A percentile compares a stretch with the other conserved stretches of the same genome.
Evolutionary conservation across 371 early-diverging fungal genomes (phyloP).

Genomic region (Blakeslea trispora): DNA sequence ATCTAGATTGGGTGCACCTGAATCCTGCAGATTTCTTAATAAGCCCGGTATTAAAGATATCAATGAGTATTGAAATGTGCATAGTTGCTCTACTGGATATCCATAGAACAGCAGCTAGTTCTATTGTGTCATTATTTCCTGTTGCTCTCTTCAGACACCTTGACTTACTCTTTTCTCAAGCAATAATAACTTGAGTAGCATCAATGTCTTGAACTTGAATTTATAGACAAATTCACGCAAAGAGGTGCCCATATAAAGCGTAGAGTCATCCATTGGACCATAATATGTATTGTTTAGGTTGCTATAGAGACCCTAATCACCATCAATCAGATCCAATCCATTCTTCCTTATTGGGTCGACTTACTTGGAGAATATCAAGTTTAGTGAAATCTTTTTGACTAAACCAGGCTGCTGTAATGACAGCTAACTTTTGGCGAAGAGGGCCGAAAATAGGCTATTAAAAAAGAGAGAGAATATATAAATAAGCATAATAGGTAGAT

Average conservation of each 20-base stretch:
- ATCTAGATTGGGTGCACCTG: slow-evolving; percentile 62
- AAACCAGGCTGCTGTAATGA: slow-evolving; percentile 82
- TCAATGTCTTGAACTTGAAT: slow-evolving; percentile 76
- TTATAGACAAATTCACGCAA: slow-evolving; percentile 71
- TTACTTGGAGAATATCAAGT: slow-evolving; percentile 72
- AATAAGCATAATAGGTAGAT: too few relatives aligned
- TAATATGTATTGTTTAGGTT: slow-evolving; percentile 58
- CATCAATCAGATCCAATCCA: not conserved
- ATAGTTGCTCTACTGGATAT: slow-evolving; percentile 76
- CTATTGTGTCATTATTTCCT: not conserved
- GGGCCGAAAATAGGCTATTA: slow-evolving; percentile 77
- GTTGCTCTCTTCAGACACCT: too few relatives aligned
- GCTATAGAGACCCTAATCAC: slow-evolving; percentile 63
- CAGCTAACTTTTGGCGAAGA: slow-evolving; percentile 70
- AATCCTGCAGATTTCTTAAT: slow-evolving; percentile 62
- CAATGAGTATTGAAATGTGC: slow-evolving; percentile 79
- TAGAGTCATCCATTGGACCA: slow-evolving; percentile 68
- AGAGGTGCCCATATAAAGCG: slow-evolving; percentile 72
- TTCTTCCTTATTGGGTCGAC: not conserved
- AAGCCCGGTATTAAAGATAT: slow-evolving; percentile 73
- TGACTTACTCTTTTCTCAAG: slow-evolving; percentile 70
- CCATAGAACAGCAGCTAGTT: slow-evolving; percentile 78
- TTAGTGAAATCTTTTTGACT: slow-evolving; percentile 80
- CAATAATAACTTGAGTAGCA: slow-evolving; percentile 72
- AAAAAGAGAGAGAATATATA: not conserved